phyloP scores from a whole-genome alignment of 805 yeast species.

The Myxozyma neglecta region DNA sequence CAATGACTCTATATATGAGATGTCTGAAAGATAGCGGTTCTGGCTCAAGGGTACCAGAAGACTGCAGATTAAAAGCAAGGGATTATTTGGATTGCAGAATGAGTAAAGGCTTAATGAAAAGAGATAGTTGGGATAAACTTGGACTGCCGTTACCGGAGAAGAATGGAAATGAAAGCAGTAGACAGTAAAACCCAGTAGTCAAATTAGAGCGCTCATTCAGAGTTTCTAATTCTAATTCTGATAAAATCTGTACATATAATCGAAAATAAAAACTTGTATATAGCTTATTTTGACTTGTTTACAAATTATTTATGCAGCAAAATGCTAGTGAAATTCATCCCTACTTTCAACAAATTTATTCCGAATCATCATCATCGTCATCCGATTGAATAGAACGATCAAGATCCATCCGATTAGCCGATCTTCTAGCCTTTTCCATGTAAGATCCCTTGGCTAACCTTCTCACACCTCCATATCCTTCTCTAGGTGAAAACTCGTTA shows the following conservation, averaged over 20 bases:
- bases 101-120: conserved; percentile 65
- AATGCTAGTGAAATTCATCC: not conserved
- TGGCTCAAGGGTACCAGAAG: conserved; percentile 84
- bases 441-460: not conserved
- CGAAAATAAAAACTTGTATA: too few species aligned
- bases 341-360: not conserved
- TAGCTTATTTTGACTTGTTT: too few species aligned
- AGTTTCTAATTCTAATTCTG: not conserved
- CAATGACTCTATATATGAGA: conserved; percentile 71
- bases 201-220: not conserved
- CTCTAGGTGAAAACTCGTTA: not conserved
- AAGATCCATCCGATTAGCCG: not conserved
- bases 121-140: conserved; percentile 58
- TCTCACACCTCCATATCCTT: not conserved
- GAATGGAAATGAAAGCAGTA: not conserved
- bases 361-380: conserved; percentile 3
- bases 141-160: conserved; percentile 52
- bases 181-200: not conserved
- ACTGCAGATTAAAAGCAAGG: conserved; percentile 79
- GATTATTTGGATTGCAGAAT: conserved; percentile 81
- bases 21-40: conserved; percentile 68
- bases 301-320: too few species aligned
- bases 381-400: not conserved
- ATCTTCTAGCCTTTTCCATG: not conserved
- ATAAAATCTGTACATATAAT: not conserved